Conservation (phyloP, 139 green algal genomes). For the Chara braunii region DNA sequence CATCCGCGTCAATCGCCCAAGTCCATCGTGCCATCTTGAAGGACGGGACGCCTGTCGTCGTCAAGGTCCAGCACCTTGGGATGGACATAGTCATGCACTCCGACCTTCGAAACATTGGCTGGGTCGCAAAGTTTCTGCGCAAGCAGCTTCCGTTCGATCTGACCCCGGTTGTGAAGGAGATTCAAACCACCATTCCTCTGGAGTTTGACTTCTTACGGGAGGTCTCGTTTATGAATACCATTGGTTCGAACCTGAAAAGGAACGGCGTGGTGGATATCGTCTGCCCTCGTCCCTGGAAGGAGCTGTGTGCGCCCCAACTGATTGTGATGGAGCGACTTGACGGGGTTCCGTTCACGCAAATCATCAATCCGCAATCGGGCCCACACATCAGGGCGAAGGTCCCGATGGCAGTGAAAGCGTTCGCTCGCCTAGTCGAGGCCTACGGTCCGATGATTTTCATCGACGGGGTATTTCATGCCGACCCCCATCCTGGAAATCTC, state of each 20-base stretch:
- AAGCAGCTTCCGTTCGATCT: slow-evolving; percentile 36
- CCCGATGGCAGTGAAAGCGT: neutral
- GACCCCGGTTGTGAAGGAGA: slow-evolving; percentile 22
- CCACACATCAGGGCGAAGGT: neutral
- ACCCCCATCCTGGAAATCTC: slow-evolving; percentile 48
- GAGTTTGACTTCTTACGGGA: slow-evolving; percentile 40
- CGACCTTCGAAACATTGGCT: slow-evolving; percentile 30
- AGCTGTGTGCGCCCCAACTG: slow-evolving; percentile 6
- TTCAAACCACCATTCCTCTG: slow-evolving; percentile 32
- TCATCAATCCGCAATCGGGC: neutral
- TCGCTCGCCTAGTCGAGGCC: slow-evolving; percentile 15
- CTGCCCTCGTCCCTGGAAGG: slow-evolving; percentile 4
- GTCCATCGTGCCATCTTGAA: no score
- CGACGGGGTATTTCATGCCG: slow-evolving; percentile 42
- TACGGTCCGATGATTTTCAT: slow-evolving; percentile 39
- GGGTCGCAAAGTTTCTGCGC: slow-evolving; percentile 21
- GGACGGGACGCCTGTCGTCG: slow-evolving; percentile 24
- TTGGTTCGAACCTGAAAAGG: slow-evolving; percentile 25
- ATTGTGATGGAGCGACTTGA: slow-evolving; percentile 34
- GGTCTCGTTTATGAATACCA: slow-evolving; percentile 22
- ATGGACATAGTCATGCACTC: slow-evolving; percentile 32
- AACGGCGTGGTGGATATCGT: no score
- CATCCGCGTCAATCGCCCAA: slow-evolving; percentile 38
- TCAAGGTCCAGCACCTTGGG: slow-evolving; percentile 41
- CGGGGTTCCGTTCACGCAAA: slow-evolving; percentile 22